Evolutionary conservation across 805 yeast genomes (phyloP).

Genomic region (Candida taoyuanica): DNA sequence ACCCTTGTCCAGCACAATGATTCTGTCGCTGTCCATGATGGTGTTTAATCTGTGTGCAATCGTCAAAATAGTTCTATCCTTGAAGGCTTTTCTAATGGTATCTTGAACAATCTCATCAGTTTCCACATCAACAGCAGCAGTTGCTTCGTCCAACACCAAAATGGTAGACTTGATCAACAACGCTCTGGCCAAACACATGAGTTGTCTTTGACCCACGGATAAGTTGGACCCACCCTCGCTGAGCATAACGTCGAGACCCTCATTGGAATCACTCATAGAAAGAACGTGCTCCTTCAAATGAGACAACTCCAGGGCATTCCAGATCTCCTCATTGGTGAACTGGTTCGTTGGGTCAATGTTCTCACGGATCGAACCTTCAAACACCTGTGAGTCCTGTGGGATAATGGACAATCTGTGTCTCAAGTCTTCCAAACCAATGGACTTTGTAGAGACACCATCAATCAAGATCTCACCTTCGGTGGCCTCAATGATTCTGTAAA

Average conservation of each 20-base stretch:
- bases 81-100: conserved; percentile 71
- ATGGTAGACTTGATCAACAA: conserved; percentile 58
- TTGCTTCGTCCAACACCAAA: conserved; percentile 77
- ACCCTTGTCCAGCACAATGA: conserved; percentile 73
- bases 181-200: conserved; percentile 80
- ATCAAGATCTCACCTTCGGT: conserved; percentile 64
- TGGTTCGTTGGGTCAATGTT: conserved; percentile 78
- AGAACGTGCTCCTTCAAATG: conserved; percentile 67
- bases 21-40: conserved; percentile 74
- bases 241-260: conserved; percentile 50
- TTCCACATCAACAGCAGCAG: conserved; percentile 86
- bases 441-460: conserved; percentile 62
- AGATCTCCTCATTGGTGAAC: conserved; percentile 71
- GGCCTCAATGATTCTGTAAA: conserved; percentile 81
- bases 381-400: conserved; percentile 92
- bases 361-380: conserved; percentile 80
- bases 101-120: conserved; percentile 75
- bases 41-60: conserved; percentile 85
- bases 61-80: conserved; percentile 73
- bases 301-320: conserved; percentile 74
- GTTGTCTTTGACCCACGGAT: conserved; percentile 74
- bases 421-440: conserved; percentile 72
- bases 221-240: conserved; percentile 69
- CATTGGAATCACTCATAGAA: conserved; percentile 48
- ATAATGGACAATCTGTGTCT: conserved; percentile 77